These are phyloP conservation scores for Cinchona pubescens DNA, from an alignment of 257 asterid species.

Conservation along the genomic window DNA sequence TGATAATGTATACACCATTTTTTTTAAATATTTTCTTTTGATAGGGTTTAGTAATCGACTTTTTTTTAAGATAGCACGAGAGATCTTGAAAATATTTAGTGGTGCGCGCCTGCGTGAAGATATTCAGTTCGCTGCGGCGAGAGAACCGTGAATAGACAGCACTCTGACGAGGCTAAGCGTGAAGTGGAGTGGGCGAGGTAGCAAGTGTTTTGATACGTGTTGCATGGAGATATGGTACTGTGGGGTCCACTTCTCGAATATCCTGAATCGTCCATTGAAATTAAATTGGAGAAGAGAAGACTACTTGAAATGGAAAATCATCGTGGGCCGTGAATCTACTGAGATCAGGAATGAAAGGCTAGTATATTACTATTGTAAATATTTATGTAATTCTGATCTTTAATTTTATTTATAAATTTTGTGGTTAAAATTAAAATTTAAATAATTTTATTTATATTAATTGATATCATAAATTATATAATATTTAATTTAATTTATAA, in stretches of 20 bases:
- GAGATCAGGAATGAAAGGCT: slow-evolving; percentile 30
- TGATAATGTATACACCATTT: slow-evolving; percentile 66
- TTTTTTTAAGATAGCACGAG: no score
- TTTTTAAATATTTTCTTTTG: background rate
- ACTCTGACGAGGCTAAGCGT: background rate
- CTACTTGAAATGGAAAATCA: background rate
- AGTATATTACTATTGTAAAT: background rate
- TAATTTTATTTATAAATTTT: no score
- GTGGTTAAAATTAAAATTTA: no score
- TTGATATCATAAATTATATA: no score
- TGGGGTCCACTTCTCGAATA: slow-evolving; percentile 11
- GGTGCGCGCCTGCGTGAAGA: slow-evolving; percentile 16
- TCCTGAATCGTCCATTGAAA: background rate
- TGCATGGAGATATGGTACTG: slow-evolving; percentile 11
- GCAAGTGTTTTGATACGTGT: slow-evolving; percentile 9
- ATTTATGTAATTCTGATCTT: background rate
- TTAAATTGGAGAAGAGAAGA: no score
- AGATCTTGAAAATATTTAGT: slow-evolving; percentile 8
- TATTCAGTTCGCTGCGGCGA: slow-evolving; percentile 37
- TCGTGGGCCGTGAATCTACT: background rate
- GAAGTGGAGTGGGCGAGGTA: background rate
- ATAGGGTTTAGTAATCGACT: background rate
- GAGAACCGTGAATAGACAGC: slow-evolving; percentile 42
- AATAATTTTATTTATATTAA: no score
- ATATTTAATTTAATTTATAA: no score